Conservation (phyloP, 2,329 filamentous ascomycete genomes). For the Colletotrichum tropicale region DNA sequence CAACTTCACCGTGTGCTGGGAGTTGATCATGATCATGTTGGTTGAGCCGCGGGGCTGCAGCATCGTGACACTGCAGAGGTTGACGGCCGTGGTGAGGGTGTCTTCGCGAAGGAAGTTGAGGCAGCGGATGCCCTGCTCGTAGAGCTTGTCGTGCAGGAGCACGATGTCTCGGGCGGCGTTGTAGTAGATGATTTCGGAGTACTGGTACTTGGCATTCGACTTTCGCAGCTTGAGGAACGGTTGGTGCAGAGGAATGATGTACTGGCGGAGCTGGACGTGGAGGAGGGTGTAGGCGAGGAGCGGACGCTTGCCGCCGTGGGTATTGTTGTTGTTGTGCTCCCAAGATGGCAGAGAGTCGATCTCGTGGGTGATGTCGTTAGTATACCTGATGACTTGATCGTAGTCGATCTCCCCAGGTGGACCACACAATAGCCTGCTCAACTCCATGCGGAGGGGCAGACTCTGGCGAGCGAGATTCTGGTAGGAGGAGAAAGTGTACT, state of each 20-base stretch:
- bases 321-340: constrained; percentile 42
- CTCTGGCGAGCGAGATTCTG: constrained; percentile 63
- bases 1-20: constrained; percentile 63
- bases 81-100: constrained; percentile 63
- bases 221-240: constrained; percentile 65
- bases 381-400: constrained; percentile 65
- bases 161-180: constrained; percentile 66
- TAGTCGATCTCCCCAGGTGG: constrained; percentile 61
- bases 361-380: constrained; percentile 64
- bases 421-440: constrained; percentile 61
- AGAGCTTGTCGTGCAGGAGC: constrained; percentile 64
- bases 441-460: constrained; percentile 59
- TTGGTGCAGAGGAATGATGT: constrained; percentile 66
- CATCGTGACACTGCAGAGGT: constrained; percentile 65
- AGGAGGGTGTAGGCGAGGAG: constrained; percentile 64
- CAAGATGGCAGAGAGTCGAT: constrained; percentile 65
- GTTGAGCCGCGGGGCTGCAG: constrained; percentile 63
- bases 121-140: constrained; percentile 61
- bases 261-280: constrained; percentile 65
- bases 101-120: constrained; percentile 67
- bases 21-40: constrained; percentile 68
- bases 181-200: constrained; percentile 68
- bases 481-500: constrained; percentile 65
- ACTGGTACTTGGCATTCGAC: constrained; percentile 65
- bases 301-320: constrained; percentile 53